Conservation (phyloP, 495 filamentous ascomycete species). For the Aspergillus wentii region DNA sequence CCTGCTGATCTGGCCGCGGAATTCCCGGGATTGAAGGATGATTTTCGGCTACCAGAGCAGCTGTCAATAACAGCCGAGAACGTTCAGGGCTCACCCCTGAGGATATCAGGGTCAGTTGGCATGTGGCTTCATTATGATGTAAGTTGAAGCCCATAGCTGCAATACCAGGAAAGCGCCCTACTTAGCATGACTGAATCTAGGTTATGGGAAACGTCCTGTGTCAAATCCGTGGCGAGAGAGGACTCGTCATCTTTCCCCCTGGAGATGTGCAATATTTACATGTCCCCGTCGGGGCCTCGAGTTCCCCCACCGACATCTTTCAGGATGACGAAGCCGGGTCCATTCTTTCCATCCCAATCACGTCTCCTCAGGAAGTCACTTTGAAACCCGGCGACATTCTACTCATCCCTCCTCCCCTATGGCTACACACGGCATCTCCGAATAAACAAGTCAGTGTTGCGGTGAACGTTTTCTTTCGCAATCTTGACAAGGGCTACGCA, state of each 20-base stretch:
- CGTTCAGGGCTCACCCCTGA: conserved; percentile 73
- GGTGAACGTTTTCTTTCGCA: conserved; percentile 83
- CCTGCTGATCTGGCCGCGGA: conserved; percentile 65
- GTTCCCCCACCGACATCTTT: conserved; percentile 71
- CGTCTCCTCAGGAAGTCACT: conserved; percentile 61
- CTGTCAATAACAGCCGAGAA: conserved; percentile 54
- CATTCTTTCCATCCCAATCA: conserved; percentile 39
- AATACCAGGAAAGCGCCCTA: too few relatives aligned
- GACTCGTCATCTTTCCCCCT: conserved; percentile 74
- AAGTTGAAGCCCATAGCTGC: too few relatives aligned
- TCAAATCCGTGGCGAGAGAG: conserved; percentile 68
- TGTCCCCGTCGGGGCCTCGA: conserved; percentile 73
- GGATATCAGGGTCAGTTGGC: conserved; percentile 74
- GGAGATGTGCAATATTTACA: conserved; percentile 62
- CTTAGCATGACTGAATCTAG: conserved; percentile 27
- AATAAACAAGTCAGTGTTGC: conserved; percentile 65
- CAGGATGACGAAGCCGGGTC: conserved; percentile 25
- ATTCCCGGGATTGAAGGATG: conserved; percentile 62
- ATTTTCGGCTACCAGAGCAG: conserved; percentile 66
- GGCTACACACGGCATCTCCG: conserved; percentile 71
- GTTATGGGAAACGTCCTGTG: conserved; percentile 89
- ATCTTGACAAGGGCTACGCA: conserved; percentile 64
- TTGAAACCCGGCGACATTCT: conserved; percentile 69
- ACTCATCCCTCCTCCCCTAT: conserved; percentile 77
- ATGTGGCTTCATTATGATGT: conserved; percentile 96